Evolutionary conservation across 2,329 filamentous ascomycete genomes (phyloP).

Genomic region (Hypoxylon sp.): DNA sequence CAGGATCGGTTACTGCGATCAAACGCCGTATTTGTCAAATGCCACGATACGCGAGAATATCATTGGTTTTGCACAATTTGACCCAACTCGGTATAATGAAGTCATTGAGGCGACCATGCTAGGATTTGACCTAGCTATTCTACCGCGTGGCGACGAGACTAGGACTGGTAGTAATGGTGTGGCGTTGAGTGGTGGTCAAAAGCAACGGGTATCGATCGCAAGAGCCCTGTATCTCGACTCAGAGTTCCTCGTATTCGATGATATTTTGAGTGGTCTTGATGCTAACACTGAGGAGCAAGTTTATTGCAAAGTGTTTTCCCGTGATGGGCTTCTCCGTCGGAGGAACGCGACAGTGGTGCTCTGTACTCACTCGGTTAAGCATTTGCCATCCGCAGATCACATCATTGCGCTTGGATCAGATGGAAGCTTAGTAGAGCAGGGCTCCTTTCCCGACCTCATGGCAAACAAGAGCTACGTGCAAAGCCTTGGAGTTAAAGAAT

Average conservation of each 20-base stretch:
- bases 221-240: slow-evolving; percentile 54
- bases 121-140: slow-evolving; percentile 51
- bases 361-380: slow-evolving; percentile 58
- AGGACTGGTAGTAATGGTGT: slow-evolving; percentile 62
- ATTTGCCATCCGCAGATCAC: slow-evolving; percentile 61
- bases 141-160: slow-evolving; percentile 58
- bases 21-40: slow-evolving; percentile 57
- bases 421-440: slow-evolving; percentile 62
- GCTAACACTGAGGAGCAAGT: slow-evolving; percentile 54
- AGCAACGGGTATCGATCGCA: slow-evolving; percentile 58
- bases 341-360: slow-evolving; percentile 53
- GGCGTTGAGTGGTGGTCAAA: slow-evolving; percentile 63
- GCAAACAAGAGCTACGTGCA: slow-evolving; percentile 46
- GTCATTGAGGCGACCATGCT: slow-evolving; percentile 51
- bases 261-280: slow-evolving; percentile 57
- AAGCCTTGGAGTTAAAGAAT: slow-evolving; percentile 39
- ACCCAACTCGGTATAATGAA: slow-evolving; percentile 48
- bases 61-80: slow-evolving; percentile 49
- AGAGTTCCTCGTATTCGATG: slow-evolving; percentile 55
- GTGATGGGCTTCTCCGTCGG: slow-evolving; percentile 47
- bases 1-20: slow-evolving; percentile 57
- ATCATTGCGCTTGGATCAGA: slow-evolving; percentile 62
- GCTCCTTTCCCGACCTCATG: slow-evolving; percentile 58
- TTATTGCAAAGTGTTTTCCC: slow-evolving; percentile 52
- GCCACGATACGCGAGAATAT: slow-evolving; percentile 54